A percentile compares a stretch with the other conserved stretches of the same genome.
Conservation (phyloP, 108 stramenopile species). For the Cyclotella sp. region DNA sequence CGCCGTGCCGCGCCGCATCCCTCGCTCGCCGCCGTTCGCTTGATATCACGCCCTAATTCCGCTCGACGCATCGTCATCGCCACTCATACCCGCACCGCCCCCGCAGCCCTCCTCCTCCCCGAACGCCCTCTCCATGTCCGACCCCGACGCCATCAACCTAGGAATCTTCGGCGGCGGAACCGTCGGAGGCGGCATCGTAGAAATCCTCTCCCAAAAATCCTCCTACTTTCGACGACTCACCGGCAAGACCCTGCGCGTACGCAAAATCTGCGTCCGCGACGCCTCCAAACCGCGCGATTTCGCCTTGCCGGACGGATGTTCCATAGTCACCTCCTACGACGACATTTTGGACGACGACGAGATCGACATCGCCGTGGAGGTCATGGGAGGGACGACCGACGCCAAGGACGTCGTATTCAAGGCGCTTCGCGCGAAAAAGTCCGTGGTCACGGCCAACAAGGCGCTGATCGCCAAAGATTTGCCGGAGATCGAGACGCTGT, state of each 20-base stretch:
- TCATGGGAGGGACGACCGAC: conserved; percentile 93
- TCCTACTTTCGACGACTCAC: conserved; percentile 75
- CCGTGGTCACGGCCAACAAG: conserved; percentile 98
- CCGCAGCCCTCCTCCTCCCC: conserved; percentile 7
- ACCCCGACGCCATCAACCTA: conserved; percentile 55
- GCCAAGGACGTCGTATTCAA: conserved; percentile 90
- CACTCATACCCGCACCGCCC: no score
- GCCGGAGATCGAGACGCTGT: conserved; percentile 82
- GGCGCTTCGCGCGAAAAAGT: conserved; percentile 79
- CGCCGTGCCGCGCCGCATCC: neutral
- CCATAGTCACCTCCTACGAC: conserved; percentile 76
- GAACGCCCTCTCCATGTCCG: conserved; percentile 14
- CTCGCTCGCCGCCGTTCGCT: no score
- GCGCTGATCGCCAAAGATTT: conserved; percentile 93
- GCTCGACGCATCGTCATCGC: neutral
- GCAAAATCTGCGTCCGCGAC: conserved; percentile 81
- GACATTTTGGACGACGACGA: conserved; percentile 86
- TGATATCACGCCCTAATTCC: neutral
- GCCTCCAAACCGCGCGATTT: conserved; percentile 81
- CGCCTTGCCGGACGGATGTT: conserved; percentile 72
- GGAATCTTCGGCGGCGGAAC: conserved; percentile 95
- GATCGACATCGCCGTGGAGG: conserved; percentile 93
- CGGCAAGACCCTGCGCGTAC: conserved; percentile 68
- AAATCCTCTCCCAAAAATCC: conserved; percentile 80
- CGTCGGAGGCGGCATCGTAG: conserved; percentile 96